phyloP scores from a whole-genome alignment of 1,284 basidiomycete species.

The Ustilago tritici region DNA sequence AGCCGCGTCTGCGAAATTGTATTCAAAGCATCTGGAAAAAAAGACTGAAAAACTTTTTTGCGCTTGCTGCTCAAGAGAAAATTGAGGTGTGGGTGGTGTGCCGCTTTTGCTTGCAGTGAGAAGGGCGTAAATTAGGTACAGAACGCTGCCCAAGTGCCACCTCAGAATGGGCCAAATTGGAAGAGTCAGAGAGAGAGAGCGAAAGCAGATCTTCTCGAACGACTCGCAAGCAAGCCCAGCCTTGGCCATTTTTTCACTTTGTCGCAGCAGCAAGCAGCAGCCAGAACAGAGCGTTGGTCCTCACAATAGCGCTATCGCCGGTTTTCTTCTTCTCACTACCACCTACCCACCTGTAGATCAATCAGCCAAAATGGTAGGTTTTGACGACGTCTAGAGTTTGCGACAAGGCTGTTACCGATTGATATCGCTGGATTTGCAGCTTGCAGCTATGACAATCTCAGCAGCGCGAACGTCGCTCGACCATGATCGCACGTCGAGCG shows the following conservation, averaged over 20 bases:
- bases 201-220: constrained; percentile 40
- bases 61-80: background rate
- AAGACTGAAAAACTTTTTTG: constrained; percentile 24
- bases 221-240: constrained; percentile 9
- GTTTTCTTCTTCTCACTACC: constrained; percentile 19
- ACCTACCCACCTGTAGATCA: constrained; percentile 49
- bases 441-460: background rate
- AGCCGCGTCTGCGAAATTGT: background rate
- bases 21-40: constrained; percentile 1
- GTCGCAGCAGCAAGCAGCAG: background rate
- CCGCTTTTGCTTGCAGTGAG: background rate
- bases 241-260: constrained; percentile 14
- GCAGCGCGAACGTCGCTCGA: background rate
- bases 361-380: constrained; percentile 50
- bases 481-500: background rate
- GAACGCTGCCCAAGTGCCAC: constrained; percentile 1
- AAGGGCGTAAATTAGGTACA: no score
- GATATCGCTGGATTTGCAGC: background rate
- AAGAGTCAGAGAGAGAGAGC: background rate
- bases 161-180: constrained; percentile 5
- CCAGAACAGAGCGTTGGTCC: constrained; percentile 13
- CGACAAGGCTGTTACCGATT: background rate
- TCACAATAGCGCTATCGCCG: constrained; percentile 16
- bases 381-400: background rate
- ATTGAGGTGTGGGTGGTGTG: background rate